These are phyloP conservation scores for Trichocladium antarcticum DNA, from an alignment of 495 filamentous ascomycete species.

Conservation along the genomic window DNA sequence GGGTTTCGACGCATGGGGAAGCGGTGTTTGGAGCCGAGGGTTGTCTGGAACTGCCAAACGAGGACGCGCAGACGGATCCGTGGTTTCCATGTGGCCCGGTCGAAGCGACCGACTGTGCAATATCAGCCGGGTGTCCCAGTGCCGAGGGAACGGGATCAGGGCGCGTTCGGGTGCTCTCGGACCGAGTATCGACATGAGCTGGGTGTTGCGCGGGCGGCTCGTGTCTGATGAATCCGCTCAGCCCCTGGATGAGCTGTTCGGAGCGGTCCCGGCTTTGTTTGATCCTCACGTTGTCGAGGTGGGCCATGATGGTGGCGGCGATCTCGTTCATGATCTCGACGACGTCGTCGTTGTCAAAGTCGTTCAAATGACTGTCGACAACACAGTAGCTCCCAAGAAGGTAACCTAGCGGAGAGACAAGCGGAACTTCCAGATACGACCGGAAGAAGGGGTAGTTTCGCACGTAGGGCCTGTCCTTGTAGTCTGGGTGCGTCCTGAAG, in stretches of 20 bases:
- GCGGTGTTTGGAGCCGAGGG: background rate
- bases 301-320: conserved; percentile 33
- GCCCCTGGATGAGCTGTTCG: conserved; percentile 30
- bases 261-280: conserved; percentile 26
- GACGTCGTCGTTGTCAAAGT: conserved; percentile 23
- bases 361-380: conserved; percentile 23
- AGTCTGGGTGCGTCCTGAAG: conserved; percentile 27
- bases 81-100: background rate
- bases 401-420: conserved; percentile 20
- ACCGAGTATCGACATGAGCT: background rate
- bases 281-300: conserved; percentile 31
- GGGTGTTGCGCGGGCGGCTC: conserved; percentile 19
- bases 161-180: no score
- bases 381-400: conserved; percentile 29
- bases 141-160: no score
- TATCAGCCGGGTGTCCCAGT: background rate
- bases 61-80: background rate
- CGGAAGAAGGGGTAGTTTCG: conserved; percentile 15
- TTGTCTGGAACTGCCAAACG: background rate
- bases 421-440: conserved; percentile 27
- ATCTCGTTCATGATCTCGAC: conserved; percentile 33
- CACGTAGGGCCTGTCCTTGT: conserved; percentile 24
- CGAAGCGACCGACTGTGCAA: background rate
- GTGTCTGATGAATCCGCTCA: conserved; percentile 30
- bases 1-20: conserved; percentile 16